Evolutionary conservation across 306 rosid genomes (phyloP), one percentile per base, ranked within the genome.

Genomic region (Prunus davidiana): DNA sequence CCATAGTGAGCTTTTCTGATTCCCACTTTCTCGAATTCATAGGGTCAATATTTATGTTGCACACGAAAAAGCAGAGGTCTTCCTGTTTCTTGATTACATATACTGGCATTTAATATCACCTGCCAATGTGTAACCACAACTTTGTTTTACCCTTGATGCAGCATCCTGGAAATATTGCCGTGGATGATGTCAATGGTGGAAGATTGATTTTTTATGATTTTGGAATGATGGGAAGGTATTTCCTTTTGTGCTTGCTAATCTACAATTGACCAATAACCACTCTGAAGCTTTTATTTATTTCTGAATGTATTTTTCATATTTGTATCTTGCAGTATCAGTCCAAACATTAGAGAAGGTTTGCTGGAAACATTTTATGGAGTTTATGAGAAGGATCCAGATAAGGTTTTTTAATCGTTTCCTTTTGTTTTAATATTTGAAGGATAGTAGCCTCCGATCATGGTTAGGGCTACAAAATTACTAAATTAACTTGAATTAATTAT

Each of bases 161-260:
- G 99, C 99, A 96, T 80, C 99, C 99, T 50, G 98, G 98, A 82
- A 96, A 96, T 78, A 96, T 96, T 84, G 99, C 98, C 46, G 99
- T 96, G 28, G 99, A 96, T 85, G 99, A 96, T 86, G 88, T 96
- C 74, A 92, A 96, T 88, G 99, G 99, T 81, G 99, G 99, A 75
- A 87, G 99, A 82, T 92, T 96, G 96, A 96, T 96, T 86, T 96
- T 96, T 82, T 96, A 96, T 74, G 99, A 96, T 84, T 96, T 96
- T 87, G 99, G 99, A 79, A 96, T 96, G 99, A 96, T 96, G 98
- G 99, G 99, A 78, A 95, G 99, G 99, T 92, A 85, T 49, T 65
- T 76, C 75, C 67, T 75, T 24, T 69, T 73, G 8, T 81, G 46
- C 32, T 84, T 77, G 51, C 71, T 64, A 4, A 60, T 46, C 67